Conservation (phyloP, 2,329 filamentous ascomycete genomes). For the Fusarium praegraminearum region DNA sequence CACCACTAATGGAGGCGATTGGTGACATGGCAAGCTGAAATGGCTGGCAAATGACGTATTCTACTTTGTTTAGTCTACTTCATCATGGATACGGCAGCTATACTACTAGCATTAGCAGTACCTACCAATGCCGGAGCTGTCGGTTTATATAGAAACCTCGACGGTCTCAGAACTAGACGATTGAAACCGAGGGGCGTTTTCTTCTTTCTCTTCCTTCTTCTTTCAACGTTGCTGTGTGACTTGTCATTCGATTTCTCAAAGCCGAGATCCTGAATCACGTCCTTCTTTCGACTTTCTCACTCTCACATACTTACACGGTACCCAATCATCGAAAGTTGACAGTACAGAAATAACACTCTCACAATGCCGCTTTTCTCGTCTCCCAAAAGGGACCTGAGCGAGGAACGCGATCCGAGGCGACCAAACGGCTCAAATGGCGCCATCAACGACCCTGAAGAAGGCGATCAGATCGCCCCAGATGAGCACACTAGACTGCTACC, state of each 20-base stretch:
- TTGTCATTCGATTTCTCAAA: slow-evolving; percentile 6
- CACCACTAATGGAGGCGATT: slow-evolving; percentile 26
- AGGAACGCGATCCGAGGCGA: slow-evolving; percentile 28
- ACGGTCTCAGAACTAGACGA: not conserved
- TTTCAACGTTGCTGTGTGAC: slow-evolving; percentile 14
- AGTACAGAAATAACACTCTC: not conserved
- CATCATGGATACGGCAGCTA: slow-evolving; percentile 18
- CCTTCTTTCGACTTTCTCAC: not conserved
- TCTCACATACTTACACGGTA: not conserved
- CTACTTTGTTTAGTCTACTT: slow-evolving; percentile 38
- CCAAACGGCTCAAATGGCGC: slow-evolving; percentile 27
- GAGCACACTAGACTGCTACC: slow-evolving; percentile 76
- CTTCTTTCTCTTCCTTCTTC: not conserved
- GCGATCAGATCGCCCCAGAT: slow-evolving; percentile 52
- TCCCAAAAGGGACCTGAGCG: slow-evolving; percentile 43
- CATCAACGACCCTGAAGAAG: slow-evolving; percentile 38
- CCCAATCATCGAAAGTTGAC: not conserved
- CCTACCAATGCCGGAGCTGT: not conserved
- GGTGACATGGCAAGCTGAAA: slow-evolving; percentile 23
- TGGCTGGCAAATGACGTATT: slow-evolving; percentile 44
- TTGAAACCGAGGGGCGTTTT: slow-evolving; percentile 5
- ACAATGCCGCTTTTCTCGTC: slow-evolving; percentile 53
- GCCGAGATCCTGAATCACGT: not conserved
- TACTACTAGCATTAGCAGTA: not conserved
- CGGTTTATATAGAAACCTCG: slow-evolving; percentile 33